These are phyloP conservation scores for Neurospora sp. DNA, from an alignment of 495 filamentous ascomycete genomes.

Conservation along the genomic window DNA sequence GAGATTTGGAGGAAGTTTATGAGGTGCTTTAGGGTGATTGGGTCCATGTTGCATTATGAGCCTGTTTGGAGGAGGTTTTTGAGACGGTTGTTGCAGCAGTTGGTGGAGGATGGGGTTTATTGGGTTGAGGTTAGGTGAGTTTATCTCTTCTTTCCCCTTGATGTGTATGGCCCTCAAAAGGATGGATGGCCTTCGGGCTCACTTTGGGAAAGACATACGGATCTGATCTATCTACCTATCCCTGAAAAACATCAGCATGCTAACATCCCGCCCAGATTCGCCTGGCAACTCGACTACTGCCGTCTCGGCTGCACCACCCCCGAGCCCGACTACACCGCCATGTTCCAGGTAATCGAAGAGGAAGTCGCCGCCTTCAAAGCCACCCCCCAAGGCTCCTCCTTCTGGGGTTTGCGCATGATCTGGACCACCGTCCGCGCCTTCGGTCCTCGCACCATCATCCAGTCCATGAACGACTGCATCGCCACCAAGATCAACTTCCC, in stretches of 20 bases:
- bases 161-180: background rate
- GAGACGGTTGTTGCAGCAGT: slow-evolving; percentile 50
- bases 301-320: slow-evolving; percentile 45
- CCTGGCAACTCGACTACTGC: slow-evolving; percentile 53
- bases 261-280: slow-evolving; percentile 22
- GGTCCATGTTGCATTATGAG: slow-evolving; percentile 74
- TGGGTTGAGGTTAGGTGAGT: slow-evolving; percentile 62
- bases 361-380: slow-evolving; percentile 68
- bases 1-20: slow-evolving; percentile 73
- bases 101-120: slow-evolving; percentile 66
- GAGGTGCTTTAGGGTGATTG: slow-evolving; percentile 57
- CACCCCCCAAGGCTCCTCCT: slow-evolving; percentile 52
- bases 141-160: background rate
- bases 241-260: no score
- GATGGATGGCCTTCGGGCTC: no score
- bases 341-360: slow-evolving; percentile 63
- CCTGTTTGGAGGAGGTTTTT: slow-evolving; percentile 78
- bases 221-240: no score
- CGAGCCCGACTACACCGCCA: slow-evolving; percentile 52
- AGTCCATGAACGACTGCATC: slow-evolving; percentile 80
- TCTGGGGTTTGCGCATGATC: slow-evolving; percentile 82
- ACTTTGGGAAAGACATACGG: no score
- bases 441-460: slow-evolving; percentile 53
- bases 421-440: slow-evolving; percentile 66
- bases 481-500: slow-evolving; percentile 68